These are phyloP conservation scores for Mortierella hygrophila DNA, from an alignment of 192 early-diverging fungal species.

Conservation along the genomic window DNA sequence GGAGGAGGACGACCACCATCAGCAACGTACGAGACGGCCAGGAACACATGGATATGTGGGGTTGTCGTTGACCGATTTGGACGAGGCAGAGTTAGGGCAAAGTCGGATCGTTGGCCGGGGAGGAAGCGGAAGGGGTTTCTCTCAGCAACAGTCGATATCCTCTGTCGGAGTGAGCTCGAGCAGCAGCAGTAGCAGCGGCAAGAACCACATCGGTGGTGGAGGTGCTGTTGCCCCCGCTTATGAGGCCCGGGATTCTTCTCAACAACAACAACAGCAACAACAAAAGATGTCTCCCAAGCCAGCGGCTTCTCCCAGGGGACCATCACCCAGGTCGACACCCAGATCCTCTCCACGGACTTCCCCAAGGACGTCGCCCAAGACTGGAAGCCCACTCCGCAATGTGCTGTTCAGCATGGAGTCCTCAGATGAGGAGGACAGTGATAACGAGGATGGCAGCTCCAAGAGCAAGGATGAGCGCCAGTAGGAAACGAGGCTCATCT, in stretches of 20 bases:
- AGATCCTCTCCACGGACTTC: slow-evolving; percentile 22
- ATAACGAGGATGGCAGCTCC: background rate
- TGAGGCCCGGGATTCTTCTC: slow-evolving; percentile 19
- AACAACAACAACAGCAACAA: background rate
- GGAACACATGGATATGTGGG: slow-evolving; percentile 47
- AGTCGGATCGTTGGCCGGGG: slow-evolving; percentile 21
- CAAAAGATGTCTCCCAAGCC: slow-evolving; percentile 20
- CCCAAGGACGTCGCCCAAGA: slow-evolving; percentile 42
- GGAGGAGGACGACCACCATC: slow-evolving; percentile 2
- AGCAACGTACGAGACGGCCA: slow-evolving; percentile 3
- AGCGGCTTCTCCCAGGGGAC: background rate
- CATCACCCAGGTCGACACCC: slow-evolving; percentile 11
- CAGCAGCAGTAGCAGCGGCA: slow-evolving; percentile 9
- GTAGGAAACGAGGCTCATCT: background rate
- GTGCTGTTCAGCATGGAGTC: slow-evolving; percentile 51
- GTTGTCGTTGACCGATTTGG: slow-evolving; percentile 37
- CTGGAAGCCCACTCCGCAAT: slow-evolving; percentile 46
- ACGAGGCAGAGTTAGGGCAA: slow-evolving; percentile 49
- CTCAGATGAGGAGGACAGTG: slow-evolving; percentile 29
- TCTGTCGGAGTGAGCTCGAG: background rate
- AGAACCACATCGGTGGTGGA: background rate
- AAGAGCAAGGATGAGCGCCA: background rate
- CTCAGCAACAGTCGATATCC: background rate
- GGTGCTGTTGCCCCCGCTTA: slow-evolving; percentile 14
- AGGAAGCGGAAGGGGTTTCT: slow-evolving; percentile 23